These are phyloP conservation scores for Hypoxylon sp. DNA, from an alignment of 2,329 filamentous ascomycete genomes.

Conservation along the genomic window DNA sequence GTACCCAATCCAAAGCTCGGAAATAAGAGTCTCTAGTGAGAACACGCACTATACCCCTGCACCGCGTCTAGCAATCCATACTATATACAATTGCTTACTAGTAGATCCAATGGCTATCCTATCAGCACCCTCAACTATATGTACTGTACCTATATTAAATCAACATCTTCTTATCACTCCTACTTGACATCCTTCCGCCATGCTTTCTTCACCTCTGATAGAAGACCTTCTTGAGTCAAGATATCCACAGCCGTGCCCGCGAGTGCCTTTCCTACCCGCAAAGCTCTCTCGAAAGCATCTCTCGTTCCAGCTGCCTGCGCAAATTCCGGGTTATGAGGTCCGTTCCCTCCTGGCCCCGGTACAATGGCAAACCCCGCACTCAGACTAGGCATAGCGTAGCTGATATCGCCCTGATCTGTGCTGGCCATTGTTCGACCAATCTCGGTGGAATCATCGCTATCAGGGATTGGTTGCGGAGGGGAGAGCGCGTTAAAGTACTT, in stretches of 20 bases:
- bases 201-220: slow-evolving; percentile 53
- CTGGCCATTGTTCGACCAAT: slow-evolving; percentile 59
- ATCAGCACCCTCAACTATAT: too few relatives aligned
- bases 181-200: slow-evolving; percentile 47
- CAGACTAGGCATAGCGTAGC: slow-evolving; percentile 64
- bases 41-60: too few relatives aligned
- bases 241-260: slow-evolving; percentile 59
- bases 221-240: slow-evolving; percentile 51
- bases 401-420: slow-evolving; percentile 68
- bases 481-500: slow-evolving; percentile 55
- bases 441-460: slow-evolving; percentile 52
- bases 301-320: slow-evolving; percentile 59
- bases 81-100: too few relatives aligned
- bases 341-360: slow-evolving; percentile 53
- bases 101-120: too few relatives aligned
- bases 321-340: slow-evolving; percentile 63
- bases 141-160: too few relatives aligned
- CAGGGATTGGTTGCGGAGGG: slow-evolving; percentile 47
- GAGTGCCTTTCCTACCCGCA: slow-evolving; percentile 58
- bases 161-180: too few relatives aligned
- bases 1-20: too few relatives aligned
- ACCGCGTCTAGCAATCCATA: too few relatives aligned
- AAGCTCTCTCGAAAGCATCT: slow-evolving; percentile 55
- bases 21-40: too few relatives aligned
- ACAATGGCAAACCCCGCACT: slow-evolving; percentile 61